These are phyloP conservation scores for Zoysia pacifica DNA, from an alignment of 176 grass and related monocot species.

Conservation along the genomic window DNA sequence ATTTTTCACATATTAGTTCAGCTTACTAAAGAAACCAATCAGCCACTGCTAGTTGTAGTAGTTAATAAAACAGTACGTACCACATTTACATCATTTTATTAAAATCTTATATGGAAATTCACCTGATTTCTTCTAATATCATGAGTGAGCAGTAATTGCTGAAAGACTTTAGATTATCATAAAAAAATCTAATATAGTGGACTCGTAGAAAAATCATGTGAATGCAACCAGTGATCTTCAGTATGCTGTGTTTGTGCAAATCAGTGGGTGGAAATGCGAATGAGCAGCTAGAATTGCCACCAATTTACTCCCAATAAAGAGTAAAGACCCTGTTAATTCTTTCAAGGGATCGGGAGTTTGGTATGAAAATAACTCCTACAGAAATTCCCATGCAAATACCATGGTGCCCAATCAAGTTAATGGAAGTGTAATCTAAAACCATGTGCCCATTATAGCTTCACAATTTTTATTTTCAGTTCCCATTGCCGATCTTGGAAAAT, in stretches of 20 bases:
- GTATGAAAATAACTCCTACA: neutral
- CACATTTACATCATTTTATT: neutral
- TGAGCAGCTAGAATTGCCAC: neutral
- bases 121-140: neutral
- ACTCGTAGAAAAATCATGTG: neutral
- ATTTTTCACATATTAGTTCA: neutral
- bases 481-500: neutral
- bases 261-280: neutral
- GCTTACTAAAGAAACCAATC: neutral
- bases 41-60: neutral
- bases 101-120: slow-evolving; percentile 15
- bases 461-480: neutral
- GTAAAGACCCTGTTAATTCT: neutral
- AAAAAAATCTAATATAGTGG: neutral
- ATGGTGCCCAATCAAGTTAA: neutral
- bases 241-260: neutral
- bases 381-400: neutral
- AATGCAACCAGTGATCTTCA: slow-evolving; percentile 8
- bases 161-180: neutral
- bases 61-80: slow-evolving; percentile 2
- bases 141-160: neutral
- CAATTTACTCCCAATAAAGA: slow-evolving; percentile 8
- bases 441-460: neutral
- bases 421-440: neutral
- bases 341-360: neutral